phyloP scores from a whole-genome alignment of 2,329 filamentous ascomycete genomes.

The Chaetomium globosum region DNA sequence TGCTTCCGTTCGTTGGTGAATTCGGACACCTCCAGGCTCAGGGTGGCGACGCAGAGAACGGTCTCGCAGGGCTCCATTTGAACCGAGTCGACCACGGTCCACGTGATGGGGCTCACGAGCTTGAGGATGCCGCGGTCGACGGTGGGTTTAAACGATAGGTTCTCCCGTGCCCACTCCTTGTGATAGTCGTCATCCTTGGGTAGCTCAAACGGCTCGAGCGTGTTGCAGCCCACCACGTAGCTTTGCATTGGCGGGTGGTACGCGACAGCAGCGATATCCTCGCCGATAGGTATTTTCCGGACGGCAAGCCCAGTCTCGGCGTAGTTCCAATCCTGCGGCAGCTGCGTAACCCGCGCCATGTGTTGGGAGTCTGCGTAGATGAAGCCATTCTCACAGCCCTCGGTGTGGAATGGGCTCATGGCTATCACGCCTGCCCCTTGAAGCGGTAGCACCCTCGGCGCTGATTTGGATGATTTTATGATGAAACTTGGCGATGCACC shows the following conservation, averaged over 20 bases:
- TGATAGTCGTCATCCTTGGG: slow-evolving; percentile 86
- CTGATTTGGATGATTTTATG: slow-evolving; percentile 76
- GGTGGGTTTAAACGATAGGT: slow-evolving; percentile 64
- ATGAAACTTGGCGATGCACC: slow-evolving; percentile 80
- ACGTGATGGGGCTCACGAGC: slow-evolving; percentile 75
- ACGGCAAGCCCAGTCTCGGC: slow-evolving; percentile 76
- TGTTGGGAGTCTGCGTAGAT: slow-evolving; percentile 76
- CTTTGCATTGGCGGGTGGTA: slow-evolving; percentile 75
- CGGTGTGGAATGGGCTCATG: slow-evolving; percentile 75
- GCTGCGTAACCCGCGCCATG: slow-evolving; percentile 71
- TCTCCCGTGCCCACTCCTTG: slow-evolving; percentile 76
- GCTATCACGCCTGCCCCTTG: slow-evolving; percentile 69
- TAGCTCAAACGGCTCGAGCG: slow-evolving; percentile 72
- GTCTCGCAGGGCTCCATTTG: slow-evolving; percentile 74
- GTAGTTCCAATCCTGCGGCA: slow-evolving; percentile 69
- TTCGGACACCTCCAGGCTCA: slow-evolving; percentile 89
- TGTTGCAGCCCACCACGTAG: slow-evolving; percentile 75
- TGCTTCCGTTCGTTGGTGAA: slow-evolving; percentile 82
- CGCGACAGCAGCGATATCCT: slow-evolving; percentile 71
- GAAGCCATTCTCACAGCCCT: slow-evolving; percentile 78
- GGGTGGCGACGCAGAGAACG: slow-evolving; percentile 77
- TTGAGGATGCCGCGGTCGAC: slow-evolving; percentile 73
- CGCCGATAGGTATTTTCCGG: slow-evolving; percentile 68
- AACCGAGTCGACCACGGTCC: slow-evolving; percentile 76
- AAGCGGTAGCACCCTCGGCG: slow-evolving; percentile 73